phyloP scores from a whole-genome alignment of 140 eudicot genomes.

The Ambrosia hybrid region DNA sequence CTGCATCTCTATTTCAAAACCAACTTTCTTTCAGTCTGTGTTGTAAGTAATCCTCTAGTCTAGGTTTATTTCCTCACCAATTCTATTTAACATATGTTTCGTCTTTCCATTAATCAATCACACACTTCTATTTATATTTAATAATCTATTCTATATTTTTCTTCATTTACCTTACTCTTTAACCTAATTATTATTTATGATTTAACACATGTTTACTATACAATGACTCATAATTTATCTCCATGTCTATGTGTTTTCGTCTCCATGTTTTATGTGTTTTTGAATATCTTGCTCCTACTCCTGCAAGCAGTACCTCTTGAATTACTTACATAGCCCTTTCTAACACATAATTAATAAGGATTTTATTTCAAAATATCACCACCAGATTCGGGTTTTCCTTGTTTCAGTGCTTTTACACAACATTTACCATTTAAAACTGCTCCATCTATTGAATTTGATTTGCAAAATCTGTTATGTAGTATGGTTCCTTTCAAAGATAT shows the following conservation, averaged over 20 bases:
- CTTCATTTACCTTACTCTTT: no score
- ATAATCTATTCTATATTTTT: no score
- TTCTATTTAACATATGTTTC: no score
- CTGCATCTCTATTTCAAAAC: conserved; percentile 25
- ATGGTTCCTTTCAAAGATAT: no score
- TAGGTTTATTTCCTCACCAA: no score
- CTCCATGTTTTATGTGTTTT: not conserved
- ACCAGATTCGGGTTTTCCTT: not conserved
- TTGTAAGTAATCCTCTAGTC: no score
- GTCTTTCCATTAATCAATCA: no score
- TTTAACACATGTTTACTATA: no score
- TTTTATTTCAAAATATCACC: not conserved
- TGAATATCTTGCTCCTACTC: not conserved
- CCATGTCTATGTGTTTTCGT: not conserved
- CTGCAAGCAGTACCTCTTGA: not conserved
- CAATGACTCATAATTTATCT: not conserved
- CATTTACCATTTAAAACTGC: not conserved
- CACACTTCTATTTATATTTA: no score
- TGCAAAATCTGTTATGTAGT: not conserved
- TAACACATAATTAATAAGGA: not conserved
- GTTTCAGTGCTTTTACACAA: not conserved
- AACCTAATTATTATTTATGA: no score
- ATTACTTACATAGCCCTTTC: conserved; percentile 1
- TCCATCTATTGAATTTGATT: no score
- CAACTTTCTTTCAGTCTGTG: no score